phyloP scores from a whole-genome alignment of 345 rosid species.

The Euclidium syriacum region DNA sequence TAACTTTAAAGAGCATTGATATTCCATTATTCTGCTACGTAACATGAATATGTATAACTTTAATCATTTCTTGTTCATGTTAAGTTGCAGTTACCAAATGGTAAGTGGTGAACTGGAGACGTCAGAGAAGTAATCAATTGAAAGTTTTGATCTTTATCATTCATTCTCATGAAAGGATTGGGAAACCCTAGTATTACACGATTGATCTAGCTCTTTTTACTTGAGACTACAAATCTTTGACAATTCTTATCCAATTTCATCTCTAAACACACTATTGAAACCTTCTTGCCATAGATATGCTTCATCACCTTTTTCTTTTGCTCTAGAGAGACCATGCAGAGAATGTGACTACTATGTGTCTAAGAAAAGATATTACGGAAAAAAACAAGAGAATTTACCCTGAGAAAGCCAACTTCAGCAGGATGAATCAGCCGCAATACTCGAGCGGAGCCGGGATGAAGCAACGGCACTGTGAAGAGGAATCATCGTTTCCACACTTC shows the following conservation, averaged over 20 bases:
- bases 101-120: too few relatives aligned
- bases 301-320: background rate
- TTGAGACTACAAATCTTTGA: background rate
- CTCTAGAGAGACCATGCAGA: background rate
- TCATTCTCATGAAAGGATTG: too few relatives aligned
- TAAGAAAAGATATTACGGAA: background rate
- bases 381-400: constrained; percentile 29
- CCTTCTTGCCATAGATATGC: background rate
- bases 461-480: constrained; percentile 67
- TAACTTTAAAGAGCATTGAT: too few relatives aligned
- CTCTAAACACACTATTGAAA: background rate
- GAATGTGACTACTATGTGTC: background rate
- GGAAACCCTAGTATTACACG: too few relatives aligned
- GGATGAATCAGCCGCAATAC: constrained; percentile 61
- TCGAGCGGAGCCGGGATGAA: constrained; percentile 58
- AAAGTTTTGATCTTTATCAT: too few relatives aligned
- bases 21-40: too few relatives aligned
- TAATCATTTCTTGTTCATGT: too few relatives aligned
- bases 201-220: too few relatives aligned
- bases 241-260: background rate
- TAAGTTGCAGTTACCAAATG: too few relatives aligned
- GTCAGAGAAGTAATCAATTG: too few relatives aligned
- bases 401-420: constrained; percentile 81
- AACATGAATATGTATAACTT: too few relatives aligned
- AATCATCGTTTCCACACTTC: constrained; percentile 54